These are phyloP conservation scores for Petunia axillaris DNA, from an alignment of 257 asterid species.

Conservation along the genomic window DNA sequence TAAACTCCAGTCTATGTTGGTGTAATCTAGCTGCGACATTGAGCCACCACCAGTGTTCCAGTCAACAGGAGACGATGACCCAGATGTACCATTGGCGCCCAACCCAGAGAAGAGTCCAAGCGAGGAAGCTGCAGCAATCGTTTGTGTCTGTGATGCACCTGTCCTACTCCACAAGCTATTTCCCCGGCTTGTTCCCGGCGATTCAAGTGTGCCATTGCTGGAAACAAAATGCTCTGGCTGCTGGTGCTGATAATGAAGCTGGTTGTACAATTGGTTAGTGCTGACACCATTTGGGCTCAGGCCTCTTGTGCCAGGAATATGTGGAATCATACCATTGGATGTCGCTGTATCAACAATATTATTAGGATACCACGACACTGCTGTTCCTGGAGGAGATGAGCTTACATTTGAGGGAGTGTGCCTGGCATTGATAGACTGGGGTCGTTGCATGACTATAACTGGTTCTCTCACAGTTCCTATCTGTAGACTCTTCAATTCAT, in stretches of 20 bases:
- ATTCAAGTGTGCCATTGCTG: slow-evolving; percentile 40
- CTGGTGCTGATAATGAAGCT: slow-evolving; percentile 51
- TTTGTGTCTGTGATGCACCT: slow-evolving; percentile 46
- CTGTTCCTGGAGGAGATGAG: slow-evolving; percentile 55
- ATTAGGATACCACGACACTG: slow-evolving; percentile 45
- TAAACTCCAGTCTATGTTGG: slow-evolving; percentile 76
- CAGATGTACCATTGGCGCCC: slow-evolving; percentile 48
- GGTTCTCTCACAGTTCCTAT: slow-evolving; percentile 73
- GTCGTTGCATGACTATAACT: slow-evolving; percentile 57
- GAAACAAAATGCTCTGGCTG: slow-evolving; percentile 39
- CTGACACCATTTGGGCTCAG: slow-evolving; percentile 34
- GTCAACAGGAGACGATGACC: slow-evolving; percentile 53
- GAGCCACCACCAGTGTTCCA: slow-evolving; percentile 59
- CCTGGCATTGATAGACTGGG: slow-evolving; percentile 44
- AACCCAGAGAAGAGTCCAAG: slow-evolving; percentile 64
- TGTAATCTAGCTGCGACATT: slow-evolving; percentile 56
- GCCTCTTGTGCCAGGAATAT: slow-evolving; percentile 47
- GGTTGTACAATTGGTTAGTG: slow-evolving; percentile 49
- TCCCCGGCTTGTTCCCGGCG: slow-evolving; percentile 40
- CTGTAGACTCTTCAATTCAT: slow-evolving; percentile 64
- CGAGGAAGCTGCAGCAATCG: slow-evolving; percentile 58
- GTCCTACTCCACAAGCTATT: slow-evolving; percentile 47
- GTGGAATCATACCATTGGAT: slow-evolving; percentile 46
- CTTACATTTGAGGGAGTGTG: slow-evolving; percentile 46
- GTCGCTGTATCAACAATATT: slow-evolving; percentile 39